A percentile compares a stretch with the other conserved stretches of the same genome.
Conservation (phyloP, 1,139 yeast genomes). For the Zygoascus sp. region DNA sequence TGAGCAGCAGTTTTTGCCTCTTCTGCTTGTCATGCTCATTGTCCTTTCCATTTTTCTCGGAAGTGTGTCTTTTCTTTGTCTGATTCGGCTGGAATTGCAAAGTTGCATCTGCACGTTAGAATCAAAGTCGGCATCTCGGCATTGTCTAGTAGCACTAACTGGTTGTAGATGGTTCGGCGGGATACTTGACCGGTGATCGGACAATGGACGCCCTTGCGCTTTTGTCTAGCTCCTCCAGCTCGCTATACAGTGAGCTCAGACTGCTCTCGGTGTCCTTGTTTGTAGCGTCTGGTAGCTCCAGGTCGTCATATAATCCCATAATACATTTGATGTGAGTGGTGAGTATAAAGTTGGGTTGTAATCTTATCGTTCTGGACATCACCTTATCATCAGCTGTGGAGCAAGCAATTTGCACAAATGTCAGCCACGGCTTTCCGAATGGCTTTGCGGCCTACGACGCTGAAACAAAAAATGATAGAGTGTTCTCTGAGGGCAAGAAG, state of each 20-base stretch:
- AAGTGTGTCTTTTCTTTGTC: slow-evolving; percentile 4
- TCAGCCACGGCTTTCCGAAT: too few relatives aligned
- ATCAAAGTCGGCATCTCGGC: neutral
- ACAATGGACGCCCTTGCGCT: slow-evolving; percentile 9
- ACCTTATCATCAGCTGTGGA: too few relatives aligned
- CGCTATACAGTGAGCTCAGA: neutral
- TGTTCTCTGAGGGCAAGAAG: neutral
- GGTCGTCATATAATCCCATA: slow-evolving; percentile 4
- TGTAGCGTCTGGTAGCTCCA: neutral
- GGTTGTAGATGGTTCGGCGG: slow-evolving; percentile 6
- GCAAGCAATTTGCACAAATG: too few relatives aligned
- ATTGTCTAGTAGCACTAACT: neutral
- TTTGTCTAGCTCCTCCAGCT: neutral
- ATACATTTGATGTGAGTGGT: neutral
- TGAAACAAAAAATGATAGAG: neutral
- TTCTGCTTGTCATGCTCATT: neutral
- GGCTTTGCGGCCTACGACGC: neutral
- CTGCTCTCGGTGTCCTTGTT: neutral
- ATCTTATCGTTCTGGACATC: too few relatives aligned
- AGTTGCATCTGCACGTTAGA: slow-evolving; percentile 14
- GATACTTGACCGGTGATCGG: slow-evolving; percentile 13
- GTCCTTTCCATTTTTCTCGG: neutral
- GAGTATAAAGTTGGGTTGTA: neutral
- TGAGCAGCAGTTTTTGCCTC: slow-evolving; percentile 1
- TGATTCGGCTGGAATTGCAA: slow-evolving; percentile 16